Evolutionary conservation across 192 early-diverging fungal genomes (phyloP).

Genomic region (Endogone sp.): DNA sequence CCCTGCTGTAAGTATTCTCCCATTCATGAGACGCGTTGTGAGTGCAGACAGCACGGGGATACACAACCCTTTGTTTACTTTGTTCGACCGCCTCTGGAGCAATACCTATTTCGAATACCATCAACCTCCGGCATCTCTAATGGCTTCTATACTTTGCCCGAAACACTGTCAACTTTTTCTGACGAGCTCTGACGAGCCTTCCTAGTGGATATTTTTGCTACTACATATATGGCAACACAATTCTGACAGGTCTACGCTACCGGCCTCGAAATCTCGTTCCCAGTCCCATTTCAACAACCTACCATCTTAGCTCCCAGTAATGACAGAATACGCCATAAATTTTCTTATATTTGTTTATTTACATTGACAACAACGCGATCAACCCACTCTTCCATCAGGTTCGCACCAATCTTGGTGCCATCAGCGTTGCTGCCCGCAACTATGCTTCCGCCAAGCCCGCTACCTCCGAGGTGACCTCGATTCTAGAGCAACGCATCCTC

Average conservation of each 20-base stretch:
- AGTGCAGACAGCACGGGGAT: too few relatives aligned
- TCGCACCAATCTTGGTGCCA: conserved; percentile 52
- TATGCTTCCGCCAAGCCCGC: conserved; percentile 58
- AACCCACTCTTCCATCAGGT: too few relatives aligned
- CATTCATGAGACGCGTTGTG: too few relatives aligned
- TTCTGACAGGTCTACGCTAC: neutral
- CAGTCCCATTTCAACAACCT: neutral
- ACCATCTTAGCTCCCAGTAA: neutral
- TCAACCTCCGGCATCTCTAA: neutral
- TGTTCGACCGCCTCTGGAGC: neutral
- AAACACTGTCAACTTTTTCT: conserved; percentile 2
- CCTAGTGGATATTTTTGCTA: conserved; percentile 4
- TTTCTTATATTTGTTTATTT: neutral
- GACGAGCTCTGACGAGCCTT: neutral
- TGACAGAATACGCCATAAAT: neutral
- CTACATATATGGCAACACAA: conserved; percentile 2
- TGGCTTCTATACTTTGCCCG: neutral
- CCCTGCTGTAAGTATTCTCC: conserved; percentile 42
- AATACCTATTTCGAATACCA: neutral
- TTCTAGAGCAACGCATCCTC: conserved; percentile 96
- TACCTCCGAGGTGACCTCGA: conserved; percentile 95
- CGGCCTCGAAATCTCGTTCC: neutral
- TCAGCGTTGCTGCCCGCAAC: conserved; percentile 48
- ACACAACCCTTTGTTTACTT: conserved; percentile 4
- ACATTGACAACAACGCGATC: neutral